Base-by-base conservation (phyloP, 164 flowering plant species). In the Hamamelis virginiana region DNA sequence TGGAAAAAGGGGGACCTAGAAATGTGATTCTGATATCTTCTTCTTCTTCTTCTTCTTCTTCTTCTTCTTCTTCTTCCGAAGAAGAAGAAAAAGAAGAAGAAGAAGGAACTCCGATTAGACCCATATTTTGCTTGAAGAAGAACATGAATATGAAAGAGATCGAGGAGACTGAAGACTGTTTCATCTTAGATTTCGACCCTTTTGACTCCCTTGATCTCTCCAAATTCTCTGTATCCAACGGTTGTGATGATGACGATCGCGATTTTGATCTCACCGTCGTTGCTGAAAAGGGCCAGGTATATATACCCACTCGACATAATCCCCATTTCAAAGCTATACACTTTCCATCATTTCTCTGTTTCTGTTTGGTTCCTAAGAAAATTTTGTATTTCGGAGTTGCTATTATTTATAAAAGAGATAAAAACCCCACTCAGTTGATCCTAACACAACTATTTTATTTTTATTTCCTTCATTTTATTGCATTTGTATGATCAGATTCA, bases 141-240 rank as follows among this genome's bases (percentile, higher is more conserved):
- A 23, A 16, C 2, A n/a, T 4, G 0, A 72, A 80, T 28, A 52
- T 76, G 56, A 65, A 74, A 27, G 59, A 21, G 4, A 43, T 71
- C 22, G 75, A 80, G 10, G 76, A 75, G 9, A 52, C 12, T 1
- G 76, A 79, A 26, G 86, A 83, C 51, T 83, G 86, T 57, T 70
- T 77, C 62, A 74, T 82, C 52, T 67, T 84, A 8, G 85, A 80
- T 66, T 84, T 73, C 62, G 74, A 84, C 45, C 85, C 87, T 8
- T 80, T 55, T 18, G 72, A 66, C 5, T 16, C 66, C 43, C 26
- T 56, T 8, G 64, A 71, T 27, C 16, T 70, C 13, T 60, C 62
- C 47, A 73, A 66, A 13, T 76, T 79, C 57, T 60, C 78, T 4
- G 18, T 75, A 12, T 4, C 60, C 23, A 59, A 53, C 3, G 48